phyloP scores from a whole-genome alignment of 306 rosid species.

The Dryas drummondii region DNA sequence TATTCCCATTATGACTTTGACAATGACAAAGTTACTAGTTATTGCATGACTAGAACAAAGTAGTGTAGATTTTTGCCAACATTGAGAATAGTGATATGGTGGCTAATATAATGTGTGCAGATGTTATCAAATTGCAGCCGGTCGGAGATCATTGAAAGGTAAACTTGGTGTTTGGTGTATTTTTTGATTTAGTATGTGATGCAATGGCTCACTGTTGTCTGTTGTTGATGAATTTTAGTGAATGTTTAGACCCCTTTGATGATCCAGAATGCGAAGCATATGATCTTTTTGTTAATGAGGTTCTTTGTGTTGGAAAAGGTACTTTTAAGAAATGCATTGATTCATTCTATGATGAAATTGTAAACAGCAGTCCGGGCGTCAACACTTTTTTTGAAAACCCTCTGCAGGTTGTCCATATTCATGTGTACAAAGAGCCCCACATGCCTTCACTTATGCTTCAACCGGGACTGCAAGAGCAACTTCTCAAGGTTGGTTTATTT shows the following conservation, averaged over 20 bases:
- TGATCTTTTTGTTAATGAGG: constrained; percentile 79
- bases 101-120: constrained; percentile 40
- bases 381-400: background rate
- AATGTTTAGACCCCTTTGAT: constrained; percentile 90
- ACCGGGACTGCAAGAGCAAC: constrained; percentile 74
- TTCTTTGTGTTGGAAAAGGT: constrained; percentile 84
- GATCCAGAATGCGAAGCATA: constrained; percentile 88
- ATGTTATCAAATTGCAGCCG: constrained; percentile 67
- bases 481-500: constrained; percentile 67
- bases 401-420: constrained; percentile 79
- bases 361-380: background rate
- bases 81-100: background rate
- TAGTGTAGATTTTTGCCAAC: background rate
- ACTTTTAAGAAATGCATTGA: background rate
- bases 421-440: constrained; percentile 79
- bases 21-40: too few species aligned
- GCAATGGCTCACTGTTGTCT: background rate
- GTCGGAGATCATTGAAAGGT: constrained; percentile 71
- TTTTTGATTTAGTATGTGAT: background rate
- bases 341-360: background rate
- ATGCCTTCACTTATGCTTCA: constrained; percentile 67
- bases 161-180: constrained; percentile 17
- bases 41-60: too few species aligned
- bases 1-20: too few species aligned
- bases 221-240: constrained; percentile 45